These are phyloP conservation scores for Neohortaea acidophila DNA, from an alignment of 495 filamentous ascomycete species.

Conservation along the genomic window DNA sequence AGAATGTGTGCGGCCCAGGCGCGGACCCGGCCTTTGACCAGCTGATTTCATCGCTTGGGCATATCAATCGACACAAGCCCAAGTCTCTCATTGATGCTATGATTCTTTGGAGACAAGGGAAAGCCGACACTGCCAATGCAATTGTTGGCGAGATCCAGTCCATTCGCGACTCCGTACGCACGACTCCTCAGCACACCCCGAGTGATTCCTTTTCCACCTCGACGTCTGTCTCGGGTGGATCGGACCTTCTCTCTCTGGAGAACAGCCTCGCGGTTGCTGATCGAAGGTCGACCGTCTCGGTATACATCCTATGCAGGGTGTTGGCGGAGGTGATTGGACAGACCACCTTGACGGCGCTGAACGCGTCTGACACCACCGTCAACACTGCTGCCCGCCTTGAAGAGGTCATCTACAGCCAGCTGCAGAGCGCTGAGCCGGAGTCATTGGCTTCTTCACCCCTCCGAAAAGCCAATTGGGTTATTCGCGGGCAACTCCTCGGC, in stretches of 20 bases:
- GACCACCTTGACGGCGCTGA: constrained; percentile 54
- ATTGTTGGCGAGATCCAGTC: constrained; percentile 8
- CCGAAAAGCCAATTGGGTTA: constrained; percentile 82
- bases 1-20: constrained; percentile 76
- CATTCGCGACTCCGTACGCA: constrained; percentile 1
- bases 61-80: constrained; percentile 84
- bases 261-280: constrained; percentile 62
- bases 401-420: constrained; percentile 82
- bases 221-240: neutral
- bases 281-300: constrained; percentile 75
- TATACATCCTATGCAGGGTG: constrained; percentile 87
- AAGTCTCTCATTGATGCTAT: constrained; percentile 92
- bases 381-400: constrained; percentile 60
- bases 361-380: constrained; percentile 61
- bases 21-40: constrained; percentile 88
- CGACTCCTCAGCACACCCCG: constrained; percentile 1
- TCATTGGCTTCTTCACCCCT: constrained; percentile 62
- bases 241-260: constrained; percentile 26
- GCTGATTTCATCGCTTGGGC: constrained; percentile 78
- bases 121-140: constrained; percentile 60
- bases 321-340: constrained; percentile 87
- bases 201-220: neutral
- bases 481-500: constrained; percentile 79
- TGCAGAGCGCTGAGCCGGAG: constrained; percentile 75
- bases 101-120: constrained; percentile 92